Conservation (phyloP, 2,329 filamentous ascomycete species). For the Ascomycota sp. region DNA sequence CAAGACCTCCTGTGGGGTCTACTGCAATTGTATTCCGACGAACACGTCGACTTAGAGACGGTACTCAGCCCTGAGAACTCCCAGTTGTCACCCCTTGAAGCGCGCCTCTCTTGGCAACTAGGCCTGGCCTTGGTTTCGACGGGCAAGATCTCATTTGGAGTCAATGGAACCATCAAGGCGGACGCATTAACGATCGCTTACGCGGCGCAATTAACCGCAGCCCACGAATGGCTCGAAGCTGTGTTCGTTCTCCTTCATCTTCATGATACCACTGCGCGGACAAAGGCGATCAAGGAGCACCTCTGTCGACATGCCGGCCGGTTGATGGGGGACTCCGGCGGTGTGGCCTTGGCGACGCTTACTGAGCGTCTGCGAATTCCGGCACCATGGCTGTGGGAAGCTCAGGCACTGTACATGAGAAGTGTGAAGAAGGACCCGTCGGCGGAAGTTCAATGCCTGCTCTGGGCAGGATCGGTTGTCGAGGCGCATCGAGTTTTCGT, state of each 20-base stretch:
- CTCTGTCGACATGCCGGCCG: constrained; percentile 50
- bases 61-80: constrained; percentile 59
- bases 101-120: constrained; percentile 69
- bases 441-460: constrained; percentile 57
- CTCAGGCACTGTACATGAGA: constrained; percentile 67
- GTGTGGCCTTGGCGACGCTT: constrained; percentile 34
- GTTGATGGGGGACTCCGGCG: constrained; percentile 37
- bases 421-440: constrained; percentile 47
- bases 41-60: constrained; percentile 38
- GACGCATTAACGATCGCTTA: constrained; percentile 49
- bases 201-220: constrained; percentile 38
- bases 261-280: constrained; percentile 39
- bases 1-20: constrained; percentile 79
- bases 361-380: constrained; percentile 51
- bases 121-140: constrained; percentile 41
- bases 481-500: constrained; percentile 75
- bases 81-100: constrained; percentile 53
- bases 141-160: constrained; percentile 29
- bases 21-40: constrained; percentile 57
- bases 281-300: constrained; percentile 49
- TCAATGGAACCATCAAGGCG: constrained; percentile 35
- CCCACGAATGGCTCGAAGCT: constrained; percentile 48
- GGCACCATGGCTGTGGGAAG: constrained; percentile 62
- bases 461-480: constrained; percentile 53
- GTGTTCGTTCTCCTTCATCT: constrained; percentile 63